Evolutionary conservation across 2,329 filamentous ascomycete species (phyloP).

Genomic region (Cladosporium sp.): DNA sequence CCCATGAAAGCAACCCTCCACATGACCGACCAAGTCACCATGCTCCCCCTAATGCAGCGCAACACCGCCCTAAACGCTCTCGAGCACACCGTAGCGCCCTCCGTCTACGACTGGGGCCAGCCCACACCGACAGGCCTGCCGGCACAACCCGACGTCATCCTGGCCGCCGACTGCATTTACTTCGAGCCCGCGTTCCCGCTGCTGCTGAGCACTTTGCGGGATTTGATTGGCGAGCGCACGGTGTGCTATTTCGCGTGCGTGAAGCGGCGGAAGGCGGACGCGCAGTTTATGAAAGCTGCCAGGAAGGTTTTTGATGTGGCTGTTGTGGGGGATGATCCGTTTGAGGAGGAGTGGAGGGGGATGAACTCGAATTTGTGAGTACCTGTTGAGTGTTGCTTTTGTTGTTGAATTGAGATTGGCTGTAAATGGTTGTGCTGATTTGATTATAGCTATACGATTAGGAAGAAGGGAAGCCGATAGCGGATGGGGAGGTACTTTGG

Average conservation of each 20-base stretch:
- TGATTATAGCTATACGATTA: constrained; percentile 26
- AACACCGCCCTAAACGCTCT: constrained; percentile 84
- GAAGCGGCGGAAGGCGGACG: constrained; percentile 73
- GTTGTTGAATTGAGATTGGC: neutral
- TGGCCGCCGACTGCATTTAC: constrained; percentile 97
- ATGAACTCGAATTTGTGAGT: constrained; percentile 54
- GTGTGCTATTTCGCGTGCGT: constrained; percentile 93
- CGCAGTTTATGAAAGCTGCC: constrained; percentile 54
- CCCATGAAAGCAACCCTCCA: constrained; percentile 58
- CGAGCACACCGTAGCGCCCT: constrained; percentile 60
- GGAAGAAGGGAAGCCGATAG: constrained; percentile 21
- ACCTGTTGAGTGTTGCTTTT: neutral
- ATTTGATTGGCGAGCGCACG: constrained; percentile 65
- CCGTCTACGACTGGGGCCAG: constrained; percentile 75
- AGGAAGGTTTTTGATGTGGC: constrained; percentile 51
- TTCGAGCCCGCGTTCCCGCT: constrained; percentile 94
- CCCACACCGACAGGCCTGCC: constrained; percentile 43
- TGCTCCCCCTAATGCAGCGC: constrained; percentile 80
- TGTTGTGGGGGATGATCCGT: constrained; percentile 51
- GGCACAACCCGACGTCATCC: constrained; percentile 71
- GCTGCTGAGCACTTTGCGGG: constrained; percentile 73
- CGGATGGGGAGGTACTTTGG: neutral
- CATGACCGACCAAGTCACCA: constrained; percentile 84
- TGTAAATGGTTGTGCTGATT: neutral
- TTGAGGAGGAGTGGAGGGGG: constrained; percentile 45